phyloP scores from a whole-genome alignment of 2,329 filamentous ascomycete species.

The Botryotinia convoluta region DNA sequence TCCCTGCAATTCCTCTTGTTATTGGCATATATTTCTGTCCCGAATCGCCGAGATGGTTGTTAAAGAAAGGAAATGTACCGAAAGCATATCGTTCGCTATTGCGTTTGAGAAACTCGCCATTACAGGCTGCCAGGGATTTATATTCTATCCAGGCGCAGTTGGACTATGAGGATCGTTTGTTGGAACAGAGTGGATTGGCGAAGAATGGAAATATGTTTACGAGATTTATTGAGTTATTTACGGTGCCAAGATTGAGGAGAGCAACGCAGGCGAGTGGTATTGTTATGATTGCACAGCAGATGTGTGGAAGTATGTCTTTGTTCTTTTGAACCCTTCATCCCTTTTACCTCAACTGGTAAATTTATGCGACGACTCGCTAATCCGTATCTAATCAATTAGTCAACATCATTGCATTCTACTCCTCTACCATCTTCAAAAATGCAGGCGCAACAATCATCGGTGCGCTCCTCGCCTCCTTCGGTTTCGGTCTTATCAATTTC shows the following conservation, averaged over 20 bases:
- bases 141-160: conserved; percentile 58
- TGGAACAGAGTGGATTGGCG: conserved; percentile 39
- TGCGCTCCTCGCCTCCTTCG: conserved; percentile 61
- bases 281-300: conserved; percentile 55
- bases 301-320: conserved; percentile 24
- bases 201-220: conserved; percentile 47
- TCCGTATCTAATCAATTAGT: conserved; percentile 13
- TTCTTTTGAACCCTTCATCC: conserved; percentile 38
- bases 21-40: conserved; percentile 59
- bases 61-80: conserved; percentile 56
- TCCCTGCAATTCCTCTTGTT: conserved; percentile 61
- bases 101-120: conserved; percentile 53
- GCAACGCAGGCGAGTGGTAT: conserved; percentile 74
- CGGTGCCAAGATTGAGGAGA: conserved; percentile 64
- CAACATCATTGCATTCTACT: conserved; percentile 77
- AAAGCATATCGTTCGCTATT: conserved; percentile 57
- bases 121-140: conserved; percentile 61
- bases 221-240: conserved; percentile 66
- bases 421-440: conserved; percentile 58
- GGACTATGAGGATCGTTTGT: conserved; percentile 44
- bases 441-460: conserved; percentile 55
- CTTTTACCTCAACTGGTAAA: neutral
- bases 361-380: neutral
- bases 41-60: conserved; percentile 64
- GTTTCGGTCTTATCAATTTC: conserved; percentile 65